Conservation (phyloP, 352 stramenopile species). For the Globisporangium spiculum region DNA sequence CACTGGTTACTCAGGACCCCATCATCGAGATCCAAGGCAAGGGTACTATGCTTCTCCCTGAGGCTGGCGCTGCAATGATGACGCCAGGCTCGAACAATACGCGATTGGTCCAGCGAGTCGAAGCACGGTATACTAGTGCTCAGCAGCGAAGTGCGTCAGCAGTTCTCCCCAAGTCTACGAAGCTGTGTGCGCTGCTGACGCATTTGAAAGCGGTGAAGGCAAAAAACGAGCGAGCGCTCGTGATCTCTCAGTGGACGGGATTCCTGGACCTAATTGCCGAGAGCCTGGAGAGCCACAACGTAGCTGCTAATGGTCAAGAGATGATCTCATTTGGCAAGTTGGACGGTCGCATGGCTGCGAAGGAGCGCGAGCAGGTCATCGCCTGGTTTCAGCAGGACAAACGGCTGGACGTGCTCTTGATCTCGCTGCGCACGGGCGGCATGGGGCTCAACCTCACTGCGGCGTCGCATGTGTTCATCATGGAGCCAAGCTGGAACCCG, state of each 20-base stretch:
- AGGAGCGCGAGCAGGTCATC: slow-evolving; percentile 61
- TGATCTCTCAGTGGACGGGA: slow-evolving; percentile 89
- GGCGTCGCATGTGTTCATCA: slow-evolving; percentile 91
- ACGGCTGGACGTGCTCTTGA: slow-evolving; percentile 76
- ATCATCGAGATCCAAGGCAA: slow-evolving; percentile 36
- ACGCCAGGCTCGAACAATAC: slow-evolving; percentile 4
- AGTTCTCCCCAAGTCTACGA: slow-evolving; percentile 47
- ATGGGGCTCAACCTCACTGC: slow-evolving; percentile 92
- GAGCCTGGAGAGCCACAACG: slow-evolving; percentile 37
- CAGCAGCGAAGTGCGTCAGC: background rate
- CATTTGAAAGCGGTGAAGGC: slow-evolving; percentile 47
- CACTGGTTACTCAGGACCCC: slow-evolving; percentile 57
- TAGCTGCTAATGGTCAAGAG: slow-evolving; percentile 2
- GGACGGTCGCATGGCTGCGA: slow-evolving; percentile 58
- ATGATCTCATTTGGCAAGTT: slow-evolving; percentile 49
- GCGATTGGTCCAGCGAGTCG: slow-evolving; percentile 30
- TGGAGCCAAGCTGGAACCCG: slow-evolving; percentile 92
- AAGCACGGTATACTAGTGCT: slow-evolving; percentile 9
- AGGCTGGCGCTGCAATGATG: slow-evolving; percentile 17
- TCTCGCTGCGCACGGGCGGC: slow-evolving; percentile 86
- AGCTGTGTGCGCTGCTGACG: slow-evolving; percentile 51
- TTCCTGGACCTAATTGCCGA: slow-evolving; percentile 79
- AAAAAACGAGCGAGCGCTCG: slow-evolving; percentile 54
- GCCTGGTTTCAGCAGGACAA: slow-evolving; percentile 56
- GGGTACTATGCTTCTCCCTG: slow-evolving; percentile 23